A percentile compares a stretch with the other conserved stretches of the same genome.
phyloP scores from a whole-genome alignment of 257 asterid species.

The Eucommia ulmoides region DNA sequence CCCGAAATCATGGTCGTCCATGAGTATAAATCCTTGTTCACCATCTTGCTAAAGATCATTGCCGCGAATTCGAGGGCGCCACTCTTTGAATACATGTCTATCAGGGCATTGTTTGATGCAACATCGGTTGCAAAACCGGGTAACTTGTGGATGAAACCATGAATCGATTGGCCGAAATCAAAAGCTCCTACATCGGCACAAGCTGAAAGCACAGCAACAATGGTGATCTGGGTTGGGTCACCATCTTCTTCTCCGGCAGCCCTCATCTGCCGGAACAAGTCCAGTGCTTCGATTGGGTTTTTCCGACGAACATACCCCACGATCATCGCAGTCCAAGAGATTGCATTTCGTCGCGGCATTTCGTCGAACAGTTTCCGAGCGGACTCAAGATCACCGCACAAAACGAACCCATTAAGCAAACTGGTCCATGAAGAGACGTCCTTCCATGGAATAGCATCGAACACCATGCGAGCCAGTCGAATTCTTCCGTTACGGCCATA shows the following conservation, averaged over 20 bases:
- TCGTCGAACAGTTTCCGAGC: conserved; percentile 45
- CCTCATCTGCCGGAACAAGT: conserved; percentile 43
- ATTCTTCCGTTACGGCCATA: conserved; percentile 36
- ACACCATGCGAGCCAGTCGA: conserved; percentile 36
- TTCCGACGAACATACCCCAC: conserved; percentile 56
- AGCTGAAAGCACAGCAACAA: conserved; percentile 69
- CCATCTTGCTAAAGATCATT: conserved; percentile 32
- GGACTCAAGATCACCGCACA: conserved; percentile 34
- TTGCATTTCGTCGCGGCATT: conserved; percentile 52
- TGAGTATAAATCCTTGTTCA: conserved; percentile 48
- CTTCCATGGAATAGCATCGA: conserved; percentile 22
- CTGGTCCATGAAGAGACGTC: conserved; percentile 75
- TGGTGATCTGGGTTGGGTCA: conserved; percentile 43
- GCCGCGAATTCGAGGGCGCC: conserved; percentile 49
- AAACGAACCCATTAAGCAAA: conserved; percentile 46
- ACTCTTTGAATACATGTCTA: conserved; percentile 73
- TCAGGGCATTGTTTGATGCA: conserved; percentile 52
- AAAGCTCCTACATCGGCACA: conserved; percentile 84
- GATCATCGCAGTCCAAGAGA: conserved; percentile 81
- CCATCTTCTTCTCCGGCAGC: conserved; percentile 25
- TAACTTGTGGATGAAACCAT: conserved; percentile 48
- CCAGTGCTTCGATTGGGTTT: conserved; percentile 41
- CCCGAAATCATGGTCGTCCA: conserved; percentile 71
- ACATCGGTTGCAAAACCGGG: conserved; percentile 26
- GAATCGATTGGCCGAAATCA: conserved; percentile 49